Conservation (phyloP, 805 yeast genomes). For the Sugiyamaella mastotermitis region DNA sequence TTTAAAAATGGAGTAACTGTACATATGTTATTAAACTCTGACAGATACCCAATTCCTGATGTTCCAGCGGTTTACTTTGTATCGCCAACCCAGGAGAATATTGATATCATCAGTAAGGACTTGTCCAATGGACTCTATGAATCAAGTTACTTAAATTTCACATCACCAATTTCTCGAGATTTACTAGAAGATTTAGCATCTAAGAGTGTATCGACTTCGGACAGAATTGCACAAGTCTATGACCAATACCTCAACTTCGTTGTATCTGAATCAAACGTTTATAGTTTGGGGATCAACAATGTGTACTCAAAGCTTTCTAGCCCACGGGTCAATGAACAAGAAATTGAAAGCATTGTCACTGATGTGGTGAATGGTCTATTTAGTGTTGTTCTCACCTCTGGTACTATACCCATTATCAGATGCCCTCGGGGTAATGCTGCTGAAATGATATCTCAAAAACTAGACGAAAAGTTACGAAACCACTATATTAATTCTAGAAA, state of each 20-base stretch:
- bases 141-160: constrained; percentile 76
- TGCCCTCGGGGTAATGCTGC: constrained; percentile 94
- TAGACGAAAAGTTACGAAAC: constrained; percentile 80
- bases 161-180: constrained; percentile 69
- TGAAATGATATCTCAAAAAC: constrained; percentile 81
- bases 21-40: constrained; percentile 67
- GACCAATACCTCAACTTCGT: constrained; percentile 91
- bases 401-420: constrained; percentile 81
- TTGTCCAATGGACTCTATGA: constrained; percentile 70
- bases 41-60: constrained; percentile 81
- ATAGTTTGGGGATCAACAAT: constrained; percentile 63
- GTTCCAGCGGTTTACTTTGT: constrained; percentile 93
- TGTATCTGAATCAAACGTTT: constrained; percentile 88
- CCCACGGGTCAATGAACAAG: constrained; percentile 68
- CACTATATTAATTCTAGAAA: constrained; percentile 60
- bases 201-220: constrained; percentile 63
- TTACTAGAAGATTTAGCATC: constrained; percentile 84
- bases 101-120: constrained; percentile 64
- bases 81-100: constrained; percentile 76
- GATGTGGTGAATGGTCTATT: constrained; percentile 73
- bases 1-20: constrained; percentile 87
- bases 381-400: constrained; percentile 70
- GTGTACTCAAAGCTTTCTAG: constrained; percentile 65
- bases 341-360: constrained; percentile 63
- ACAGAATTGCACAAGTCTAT: constrained; percentile 75